Percentiles rank a stretch among this genome's conserved stretches.
phyloP scores from a whole-genome alignment of 164 flowering plant species.

The Stephania japonica region DNA sequence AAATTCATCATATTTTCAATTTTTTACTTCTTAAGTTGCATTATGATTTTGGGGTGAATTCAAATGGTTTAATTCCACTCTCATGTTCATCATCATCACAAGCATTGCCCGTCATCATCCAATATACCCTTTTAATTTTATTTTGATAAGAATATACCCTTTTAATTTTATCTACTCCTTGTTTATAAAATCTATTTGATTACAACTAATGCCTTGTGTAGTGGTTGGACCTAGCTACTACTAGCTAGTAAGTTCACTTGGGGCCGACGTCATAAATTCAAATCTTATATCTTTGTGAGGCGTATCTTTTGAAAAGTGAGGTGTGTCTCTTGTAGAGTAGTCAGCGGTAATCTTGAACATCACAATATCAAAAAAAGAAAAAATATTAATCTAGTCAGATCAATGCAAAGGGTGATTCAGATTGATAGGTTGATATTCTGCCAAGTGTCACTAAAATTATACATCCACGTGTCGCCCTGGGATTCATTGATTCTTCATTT shows the following conservation, averaged over 20 bases:
- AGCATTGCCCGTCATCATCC: neutral
- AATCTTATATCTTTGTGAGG: too few species aligned
- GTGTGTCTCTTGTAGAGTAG: too few species aligned
- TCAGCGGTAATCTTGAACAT: too few species aligned
- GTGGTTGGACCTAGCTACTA: too few species aligned
- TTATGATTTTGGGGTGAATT: neutral
- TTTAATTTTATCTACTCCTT: too few species aligned
- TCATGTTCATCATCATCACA: conserved; percentile 1
- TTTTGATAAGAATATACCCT: too few species aligned
- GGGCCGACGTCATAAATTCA: too few species aligned
- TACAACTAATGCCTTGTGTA: too few species aligned
- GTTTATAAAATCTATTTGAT: neutral
- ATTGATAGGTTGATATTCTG: conserved; percentile 15
- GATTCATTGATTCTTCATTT: neutral
- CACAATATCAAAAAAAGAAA: too few species aligned
- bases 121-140: neutral
- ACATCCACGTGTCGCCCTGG: conserved; percentile 13
- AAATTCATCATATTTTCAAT: neutral
- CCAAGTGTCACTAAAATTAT: conserved; percentile 1
- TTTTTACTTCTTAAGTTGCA: neutral
- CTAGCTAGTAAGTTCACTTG: too few species aligned
- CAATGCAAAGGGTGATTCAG: conserved; percentile 4
- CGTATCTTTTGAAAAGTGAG: too few species aligned
- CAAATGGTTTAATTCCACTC: neutral
- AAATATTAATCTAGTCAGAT: neutral